phyloP scores from a whole-genome alignment of 78 protist species.

The Bodo saltans region DNA sequence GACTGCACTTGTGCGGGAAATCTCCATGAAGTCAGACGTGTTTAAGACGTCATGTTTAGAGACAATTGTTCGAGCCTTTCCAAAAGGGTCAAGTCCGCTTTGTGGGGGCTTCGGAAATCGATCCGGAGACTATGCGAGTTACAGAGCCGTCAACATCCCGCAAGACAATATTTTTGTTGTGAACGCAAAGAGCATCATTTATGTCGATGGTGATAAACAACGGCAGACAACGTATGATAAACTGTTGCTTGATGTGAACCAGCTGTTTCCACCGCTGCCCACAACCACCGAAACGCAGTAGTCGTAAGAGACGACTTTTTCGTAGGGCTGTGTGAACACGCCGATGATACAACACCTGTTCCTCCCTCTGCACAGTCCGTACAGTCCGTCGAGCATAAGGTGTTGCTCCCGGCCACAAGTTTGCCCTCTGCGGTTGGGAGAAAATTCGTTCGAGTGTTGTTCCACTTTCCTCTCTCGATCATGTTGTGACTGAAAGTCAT shows the following conservation, averaged over 20 bases:
- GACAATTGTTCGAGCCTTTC: slow-evolving; percentile 70
- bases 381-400: no score
- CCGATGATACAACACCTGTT: no score
- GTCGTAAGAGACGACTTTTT: no score
- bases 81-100: slow-evolving; percentile 64
- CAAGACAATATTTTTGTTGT: slow-evolving; percentile 36
- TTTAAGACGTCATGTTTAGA: slow-evolving; percentile 83
- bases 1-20: slow-evolving; percentile 61
- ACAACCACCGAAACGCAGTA: no score
- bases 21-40: slow-evolving; percentile 76
- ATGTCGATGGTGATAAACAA: slow-evolving; percentile 1
- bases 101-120: slow-evolving; percentile 96
- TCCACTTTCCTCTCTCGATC: no score
- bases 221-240: slow-evolving; percentile 46
- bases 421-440: no score
- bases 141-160: slow-evolving; percentile 45
- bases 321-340: no score
- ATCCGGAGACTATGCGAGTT: slow-evolving; percentile 52
- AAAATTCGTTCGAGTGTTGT: no score
- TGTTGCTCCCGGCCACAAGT: no score
- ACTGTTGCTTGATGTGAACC: slow-evolving; percentile 57
- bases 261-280: slow-evolving; percentile 64
- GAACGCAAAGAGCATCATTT: slow-evolving; percentile 21
- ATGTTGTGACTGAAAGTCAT: no score
- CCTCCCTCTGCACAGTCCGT: no score